These are phyloP conservation scores for Platanthera zijinensis DNA, from an alignment of 106 monocot species.

Conservation along the genomic window DNA sequence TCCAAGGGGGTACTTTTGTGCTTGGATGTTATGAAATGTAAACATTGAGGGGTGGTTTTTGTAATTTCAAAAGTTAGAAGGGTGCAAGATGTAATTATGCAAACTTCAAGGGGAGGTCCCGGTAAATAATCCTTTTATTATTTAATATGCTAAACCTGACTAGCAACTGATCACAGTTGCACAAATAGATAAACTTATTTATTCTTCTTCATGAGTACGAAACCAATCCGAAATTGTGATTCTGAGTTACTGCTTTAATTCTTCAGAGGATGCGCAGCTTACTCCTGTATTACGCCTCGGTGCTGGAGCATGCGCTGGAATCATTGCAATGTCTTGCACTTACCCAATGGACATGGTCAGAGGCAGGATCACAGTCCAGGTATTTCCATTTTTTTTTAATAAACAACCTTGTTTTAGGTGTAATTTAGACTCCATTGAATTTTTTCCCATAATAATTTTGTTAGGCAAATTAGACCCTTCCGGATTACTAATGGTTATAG, in stretches of 20 bases:
- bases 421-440: background rate
- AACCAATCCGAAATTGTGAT: background rate
- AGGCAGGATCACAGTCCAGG: slow-evolving; percentile 96
- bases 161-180: background rate
- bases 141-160: background rate
- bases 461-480: background rate
- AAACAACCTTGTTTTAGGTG: background rate
- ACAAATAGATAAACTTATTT: background rate
- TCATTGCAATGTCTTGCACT: slow-evolving; percentile 95
- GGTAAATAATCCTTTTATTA: background rate
- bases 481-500: background rate
- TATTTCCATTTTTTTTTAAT: slow-evolving; percentile 5
- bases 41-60: too few species aligned
- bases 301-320: slow-evolving; percentile 96
- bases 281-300: slow-evolving; percentile 82
- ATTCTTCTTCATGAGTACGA: background rate
- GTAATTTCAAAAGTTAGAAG: too few species aligned
- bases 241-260: slow-evolving; percentile 9
- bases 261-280: slow-evolving; percentile 83
- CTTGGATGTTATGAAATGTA: too few species aligned
- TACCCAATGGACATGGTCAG: slow-evolving; percentile 99
- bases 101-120: too few species aligned
- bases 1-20: too few species aligned
- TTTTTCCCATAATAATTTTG: background rate
- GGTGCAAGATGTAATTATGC: too few species aligned